Evolutionary conservation across 2,329 filamentous ascomycete species (phyloP), one percentile per base, ranked within the genome.

Genomic region (Trichophyton verrucosum): DNA sequence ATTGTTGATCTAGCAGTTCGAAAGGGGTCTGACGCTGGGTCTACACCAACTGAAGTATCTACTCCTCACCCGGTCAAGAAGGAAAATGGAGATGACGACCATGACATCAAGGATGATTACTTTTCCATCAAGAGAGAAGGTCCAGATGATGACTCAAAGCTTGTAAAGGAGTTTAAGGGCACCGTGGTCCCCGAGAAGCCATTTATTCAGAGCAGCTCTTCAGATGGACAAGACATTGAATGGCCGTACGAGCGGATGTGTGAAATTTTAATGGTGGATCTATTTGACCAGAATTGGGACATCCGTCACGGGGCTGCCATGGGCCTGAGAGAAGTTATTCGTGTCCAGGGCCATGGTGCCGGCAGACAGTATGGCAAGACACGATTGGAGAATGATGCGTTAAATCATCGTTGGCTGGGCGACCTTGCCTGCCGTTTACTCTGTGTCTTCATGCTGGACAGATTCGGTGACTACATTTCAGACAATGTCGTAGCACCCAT

Each of bases 401-500:
- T 89, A 51, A 99, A 97, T 68, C 83, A 86, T 63, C 82, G 80
- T 70, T 99, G 91, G 91, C 82, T 99, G 20, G 89, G 97, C 69
- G 92, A 99, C 69, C 80, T 99, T 58, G 90, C 91, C n/a, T 96
- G 91, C 69, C 88, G 94, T 27, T 82, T 99, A 57, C 92, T 91
- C 73, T 96, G 89, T 71, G 91, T 99, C 59, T 86, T 99, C 68
- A 96, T 99, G 86, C 84, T 99, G 15, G 94, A 99, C 75, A 86
- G 91, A 59, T 99, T 99, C 70, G 95, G 91, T 61, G 94, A 99
- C 71, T 99, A 96, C 76, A 94, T 95, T 62, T 96, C 91, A 3
- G 94, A 99, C 73, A 99, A 90, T 59, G 95, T 95, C 0, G 91
- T 99, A 46, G 94, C 94, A 0, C 94, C 94, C 0, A 96, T 99